These are phyloP conservation scores for Diaporthe aspalathi DNA, from an alignment of 2,329 filamentous ascomycete species.

Conservation along the genomic window DNA sequence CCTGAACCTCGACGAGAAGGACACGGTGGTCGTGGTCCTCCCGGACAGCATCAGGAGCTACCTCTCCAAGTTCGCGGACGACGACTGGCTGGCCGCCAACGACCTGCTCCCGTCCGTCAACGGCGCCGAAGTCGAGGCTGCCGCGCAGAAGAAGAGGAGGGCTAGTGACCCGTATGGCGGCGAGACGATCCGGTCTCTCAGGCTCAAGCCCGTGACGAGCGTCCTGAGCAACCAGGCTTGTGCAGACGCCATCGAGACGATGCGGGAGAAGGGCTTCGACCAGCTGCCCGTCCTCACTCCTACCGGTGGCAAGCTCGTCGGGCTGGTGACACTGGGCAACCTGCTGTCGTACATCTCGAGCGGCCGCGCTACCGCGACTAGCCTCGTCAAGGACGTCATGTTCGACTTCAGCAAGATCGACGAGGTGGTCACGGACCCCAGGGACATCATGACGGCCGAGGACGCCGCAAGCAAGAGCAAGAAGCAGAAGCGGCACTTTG, in stretches of 20 bases:
- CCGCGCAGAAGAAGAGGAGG: slow-evolving; percentile 51
- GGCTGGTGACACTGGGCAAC: slow-evolving; percentile 94
- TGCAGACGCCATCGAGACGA: slow-evolving; percentile 92
- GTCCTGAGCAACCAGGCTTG: slow-evolving; percentile 78
- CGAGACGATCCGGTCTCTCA: slow-evolving; percentile 83
- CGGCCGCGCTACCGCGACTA: slow-evolving; percentile 79
- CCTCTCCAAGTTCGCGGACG: slow-evolving; percentile 97
- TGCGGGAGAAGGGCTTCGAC: slow-evolving; percentile 98
- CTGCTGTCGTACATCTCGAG: slow-evolving; percentile 89
- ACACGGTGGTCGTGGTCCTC: slow-evolving; percentile 89
- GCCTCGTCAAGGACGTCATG: slow-evolving; percentile 88
- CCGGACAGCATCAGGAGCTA: slow-evolving; percentile 98
- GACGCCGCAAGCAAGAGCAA: slow-evolving; percentile 53
- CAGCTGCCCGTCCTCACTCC: slow-evolving; percentile 89
- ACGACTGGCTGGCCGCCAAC: slow-evolving; percentile 98
- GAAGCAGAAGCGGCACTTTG: slow-evolving; percentile 79
- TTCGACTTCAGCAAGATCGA: slow-evolving; percentile 91
- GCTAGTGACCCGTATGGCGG: slow-evolving; percentile 77
- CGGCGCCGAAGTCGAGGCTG: slow-evolving; percentile 59
- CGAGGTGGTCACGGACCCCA: slow-evolving; percentile 91
- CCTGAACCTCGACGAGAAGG: slow-evolving; percentile 79
- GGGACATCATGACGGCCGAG: slow-evolving; percentile 64
- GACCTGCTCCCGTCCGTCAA: slow-evolving; percentile 78
- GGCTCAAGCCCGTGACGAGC: slow-evolving; percentile 93
- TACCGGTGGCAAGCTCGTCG: slow-evolving; percentile 79